A percentile compares a stretch with the other conserved stretches of the same genome.
Evolutionary conservation across 139 green algal species (phyloP).

Genomic region (Picochlorum sp.): DNA sequence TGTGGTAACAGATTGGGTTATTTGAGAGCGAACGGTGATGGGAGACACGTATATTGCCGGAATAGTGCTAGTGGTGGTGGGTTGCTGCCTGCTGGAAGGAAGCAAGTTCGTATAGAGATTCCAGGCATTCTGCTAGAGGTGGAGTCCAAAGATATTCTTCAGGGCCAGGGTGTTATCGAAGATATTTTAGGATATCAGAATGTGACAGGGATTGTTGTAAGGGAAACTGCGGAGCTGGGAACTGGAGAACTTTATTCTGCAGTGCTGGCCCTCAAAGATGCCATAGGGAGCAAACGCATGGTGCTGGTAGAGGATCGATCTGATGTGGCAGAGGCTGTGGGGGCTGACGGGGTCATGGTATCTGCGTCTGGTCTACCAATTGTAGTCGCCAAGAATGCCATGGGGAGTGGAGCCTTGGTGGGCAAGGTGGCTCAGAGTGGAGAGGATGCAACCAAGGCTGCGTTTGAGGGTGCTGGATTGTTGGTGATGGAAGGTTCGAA

Average conservation of each 20-base stretch:
- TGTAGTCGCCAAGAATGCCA: conserved; percentile 75
- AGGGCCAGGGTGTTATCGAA: conserved; percentile 2
- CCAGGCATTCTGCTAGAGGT: conserved; percentile 58
- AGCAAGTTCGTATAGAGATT: conserved; percentile 52
- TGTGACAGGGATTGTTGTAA: conserved; percentile 55
- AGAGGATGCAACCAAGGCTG: conserved; percentile 42
- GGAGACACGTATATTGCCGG: too few species aligned
- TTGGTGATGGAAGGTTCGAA: conserved; percentile 44
- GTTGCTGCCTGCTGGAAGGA: conserved; percentile 41
- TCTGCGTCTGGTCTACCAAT: conserved; percentile 65
- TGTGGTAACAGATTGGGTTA: too few species aligned
- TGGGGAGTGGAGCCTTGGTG: conserved; percentile 51
- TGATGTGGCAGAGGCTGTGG: conserved; percentile 78
- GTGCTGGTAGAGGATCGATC: conserved; percentile 77
- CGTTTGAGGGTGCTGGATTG: conserved; percentile 70
- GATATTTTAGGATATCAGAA: conserved; percentile 34
- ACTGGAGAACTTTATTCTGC: conserved; percentile 70
- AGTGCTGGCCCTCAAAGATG: conserved; percentile 50
- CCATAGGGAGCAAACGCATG: conserved; percentile 59
- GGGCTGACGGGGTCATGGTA: conserved; percentile 79
- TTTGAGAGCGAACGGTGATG: too few species aligned
- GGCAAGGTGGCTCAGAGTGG: conserved; percentile 42
- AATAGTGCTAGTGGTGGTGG: too few species aligned
- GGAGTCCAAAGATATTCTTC: conserved; percentile 22
- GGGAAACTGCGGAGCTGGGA: conserved; percentile 13